These are phyloP conservation scores for Cercospora beticola DNA, from an alignment of 2,329 filamentous ascomycete genomes.

Conservation along the genomic window DNA sequence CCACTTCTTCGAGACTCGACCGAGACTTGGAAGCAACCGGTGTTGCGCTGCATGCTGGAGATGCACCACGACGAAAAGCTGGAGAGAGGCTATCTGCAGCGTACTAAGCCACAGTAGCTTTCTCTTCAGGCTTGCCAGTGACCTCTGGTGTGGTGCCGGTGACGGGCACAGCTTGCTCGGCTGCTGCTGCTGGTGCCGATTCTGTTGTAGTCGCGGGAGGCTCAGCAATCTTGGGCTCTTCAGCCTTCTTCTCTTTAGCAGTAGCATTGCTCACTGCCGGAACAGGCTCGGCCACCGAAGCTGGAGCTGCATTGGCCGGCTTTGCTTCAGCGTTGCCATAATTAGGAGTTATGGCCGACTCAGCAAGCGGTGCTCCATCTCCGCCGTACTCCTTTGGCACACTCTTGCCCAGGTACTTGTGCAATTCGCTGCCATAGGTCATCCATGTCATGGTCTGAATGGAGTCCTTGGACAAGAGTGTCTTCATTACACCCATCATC, in stretches of 20 bases:
- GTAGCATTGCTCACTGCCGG: neutral
- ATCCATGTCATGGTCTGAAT: conserved; percentile 51
- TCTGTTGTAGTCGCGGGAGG: neutral
- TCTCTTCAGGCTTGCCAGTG: conserved; percentile 20
- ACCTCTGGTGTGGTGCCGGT: conserved; percentile 13
- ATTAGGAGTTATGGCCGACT: conserved; percentile 44
- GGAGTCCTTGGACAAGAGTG: conserved; percentile 50
- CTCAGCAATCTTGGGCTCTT: neutral
- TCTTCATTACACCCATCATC: conserved; percentile 51
- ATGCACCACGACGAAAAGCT: neutral
- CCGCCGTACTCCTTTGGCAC: conserved; percentile 81
- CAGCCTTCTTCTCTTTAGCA: neutral
- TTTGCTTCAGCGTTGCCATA: conserved; percentile 27
- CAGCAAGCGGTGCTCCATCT: conserved; percentile 56
- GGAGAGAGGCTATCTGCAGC: neutral
- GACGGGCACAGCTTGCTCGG: neutral
- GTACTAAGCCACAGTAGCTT: conserved; percentile 19
- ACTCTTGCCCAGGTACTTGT: conserved; percentile 62
- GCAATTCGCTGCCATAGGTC: conserved; percentile 64
- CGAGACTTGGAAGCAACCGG: neutral
- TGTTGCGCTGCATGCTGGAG: neutral
- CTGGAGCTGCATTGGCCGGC: neutral
- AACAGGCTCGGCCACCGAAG: conserved; percentile 5
- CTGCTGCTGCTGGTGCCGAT: neutral
- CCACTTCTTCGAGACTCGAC: neutral